These are phyloP conservation scores for Ceriops zippeliana DNA, from an alignment of 345 rosid species.

Conservation along the genomic window DNA sequence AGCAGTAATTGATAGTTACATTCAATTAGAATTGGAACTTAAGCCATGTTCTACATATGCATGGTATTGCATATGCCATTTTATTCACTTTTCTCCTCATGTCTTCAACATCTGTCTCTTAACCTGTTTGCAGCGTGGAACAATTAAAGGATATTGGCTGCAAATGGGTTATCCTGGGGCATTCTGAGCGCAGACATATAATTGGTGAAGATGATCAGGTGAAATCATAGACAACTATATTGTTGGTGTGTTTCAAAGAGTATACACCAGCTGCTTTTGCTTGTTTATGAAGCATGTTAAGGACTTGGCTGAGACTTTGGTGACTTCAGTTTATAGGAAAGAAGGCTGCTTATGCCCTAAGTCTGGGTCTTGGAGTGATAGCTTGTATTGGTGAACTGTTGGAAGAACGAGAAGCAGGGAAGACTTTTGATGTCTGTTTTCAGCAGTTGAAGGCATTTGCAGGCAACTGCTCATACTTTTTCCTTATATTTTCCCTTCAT, in stretches of 20 bases:
- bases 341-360: conserved; percentile 90
- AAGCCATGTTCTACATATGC: neutral
- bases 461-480: conserved; percentile 34
- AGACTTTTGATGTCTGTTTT: conserved; percentile 92
- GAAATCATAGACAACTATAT: neutral
- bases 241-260: too few relatives aligned
- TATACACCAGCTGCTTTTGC: neutral
- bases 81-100: conserved; percentile 1
- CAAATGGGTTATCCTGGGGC: conserved; percentile 98
- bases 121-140: conserved; percentile 58
- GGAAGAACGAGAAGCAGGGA: conserved; percentile 92
- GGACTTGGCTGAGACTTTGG: conserved; percentile 18
- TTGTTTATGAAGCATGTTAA: neutral
- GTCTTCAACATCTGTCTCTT: neutral
- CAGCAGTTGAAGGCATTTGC: conserved; percentile 82
- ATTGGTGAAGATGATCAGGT: conserved; percentile 95
- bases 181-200: conserved; percentile 89
- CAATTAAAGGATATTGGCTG: conserved; percentile 89
- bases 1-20: too few relatives aligned
- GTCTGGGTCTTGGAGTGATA: conserved; percentile 78
- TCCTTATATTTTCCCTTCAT: neutral
- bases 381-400: conserved; percentile 91
- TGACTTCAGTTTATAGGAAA: conserved; percentile 80
- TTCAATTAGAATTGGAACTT: neutral
- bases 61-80: neutral